phyloP scores from a whole-genome alignment of 106 monocot genomes.

The Apostasia ramifera region DNA sequence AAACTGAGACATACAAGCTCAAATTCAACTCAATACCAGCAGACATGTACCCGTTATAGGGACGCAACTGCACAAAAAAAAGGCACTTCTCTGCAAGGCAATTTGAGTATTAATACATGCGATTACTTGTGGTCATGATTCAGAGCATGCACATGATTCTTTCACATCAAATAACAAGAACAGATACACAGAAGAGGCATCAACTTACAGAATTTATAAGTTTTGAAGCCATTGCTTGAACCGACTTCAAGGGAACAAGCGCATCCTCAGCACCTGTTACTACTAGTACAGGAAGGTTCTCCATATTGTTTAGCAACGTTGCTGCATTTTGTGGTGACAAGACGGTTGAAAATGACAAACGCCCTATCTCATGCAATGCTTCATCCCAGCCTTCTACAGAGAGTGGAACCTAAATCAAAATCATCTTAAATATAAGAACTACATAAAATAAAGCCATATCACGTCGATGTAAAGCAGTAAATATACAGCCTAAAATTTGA shows the following conservation, averaged over 20 bases:
- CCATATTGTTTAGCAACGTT: conserved; percentile 50
- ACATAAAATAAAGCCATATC: too few relatives aligned
- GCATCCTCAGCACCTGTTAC: conserved; percentile 79
- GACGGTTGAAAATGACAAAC: conserved; percentile 65
- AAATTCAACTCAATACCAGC: too few relatives aligned
- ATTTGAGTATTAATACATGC: too few relatives aligned
- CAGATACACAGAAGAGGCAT: not conserved
- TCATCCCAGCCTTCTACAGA: conserved; percentile 94
- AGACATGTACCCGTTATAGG: too few relatives aligned
- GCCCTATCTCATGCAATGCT: conserved; percentile 91
- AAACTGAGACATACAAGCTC: too few relatives aligned
- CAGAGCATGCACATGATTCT: too few relatives aligned
- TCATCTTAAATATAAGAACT: conserved; percentile 3
- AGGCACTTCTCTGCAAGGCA: too few relatives aligned
- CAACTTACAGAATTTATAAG: conserved; percentile 83
- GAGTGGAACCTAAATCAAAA: conserved; percentile 50
- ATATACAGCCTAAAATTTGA: too few relatives aligned
- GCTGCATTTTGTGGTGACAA: conserved; percentile 64
- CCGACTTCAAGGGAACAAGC: conserved; percentile 67
- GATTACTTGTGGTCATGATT: too few relatives aligned
- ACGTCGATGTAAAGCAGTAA: too few relatives aligned
- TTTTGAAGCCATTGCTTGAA: conserved; percentile 73
- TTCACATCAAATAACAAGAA: not conserved
- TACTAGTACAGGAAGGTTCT: conserved; percentile 66
- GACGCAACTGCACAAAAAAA: too few relatives aligned